A percentile compares a stretch with the other conserved stretches of the same genome.
Conservation (phyloP, 257 asterid genomes). For the Petunia axillaris region DNA sequence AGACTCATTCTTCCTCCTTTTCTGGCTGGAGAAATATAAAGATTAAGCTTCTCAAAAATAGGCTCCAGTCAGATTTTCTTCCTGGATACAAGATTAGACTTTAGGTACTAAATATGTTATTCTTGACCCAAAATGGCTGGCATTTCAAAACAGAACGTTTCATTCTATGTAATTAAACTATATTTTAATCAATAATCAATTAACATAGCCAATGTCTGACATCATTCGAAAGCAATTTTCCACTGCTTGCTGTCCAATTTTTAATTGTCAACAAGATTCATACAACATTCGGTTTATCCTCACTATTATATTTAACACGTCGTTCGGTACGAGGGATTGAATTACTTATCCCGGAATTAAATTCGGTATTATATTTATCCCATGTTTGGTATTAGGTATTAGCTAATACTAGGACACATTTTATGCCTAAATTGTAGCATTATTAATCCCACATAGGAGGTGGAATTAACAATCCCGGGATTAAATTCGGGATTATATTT, state of each 20-base stretch:
- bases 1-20: too few relatives aligned
- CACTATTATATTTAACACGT: not conserved
- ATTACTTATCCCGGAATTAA: too few relatives aligned
- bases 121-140: not conserved
- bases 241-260: not conserved
- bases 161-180: not conserved
- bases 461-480: too few relatives aligned
- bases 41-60: not conserved
- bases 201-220: not conserved
- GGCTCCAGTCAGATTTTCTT: slow-evolving; percentile 10
- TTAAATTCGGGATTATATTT: too few relatives aligned
- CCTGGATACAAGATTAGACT: slow-evolving; percentile 1
- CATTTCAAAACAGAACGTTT: not conserved
- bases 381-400: too few relatives aligned
- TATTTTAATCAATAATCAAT: not conserved
- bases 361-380: not conserved
- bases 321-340: too few relatives aligned
- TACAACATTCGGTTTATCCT: not conserved
- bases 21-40: too few relatives aligned
- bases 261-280: slow-evolving; percentile 12
- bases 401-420: too few relatives aligned
- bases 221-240: slow-evolving; percentile 1
- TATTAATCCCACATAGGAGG: too few relatives aligned
- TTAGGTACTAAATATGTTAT: slow-evolving; percentile 1
- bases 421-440: too few relatives aligned